These are phyloP conservation scores for Candida buenavistaensis DNA, from an alignment of 1,139 yeast genomes.

Conservation along the genomic window DNA sequence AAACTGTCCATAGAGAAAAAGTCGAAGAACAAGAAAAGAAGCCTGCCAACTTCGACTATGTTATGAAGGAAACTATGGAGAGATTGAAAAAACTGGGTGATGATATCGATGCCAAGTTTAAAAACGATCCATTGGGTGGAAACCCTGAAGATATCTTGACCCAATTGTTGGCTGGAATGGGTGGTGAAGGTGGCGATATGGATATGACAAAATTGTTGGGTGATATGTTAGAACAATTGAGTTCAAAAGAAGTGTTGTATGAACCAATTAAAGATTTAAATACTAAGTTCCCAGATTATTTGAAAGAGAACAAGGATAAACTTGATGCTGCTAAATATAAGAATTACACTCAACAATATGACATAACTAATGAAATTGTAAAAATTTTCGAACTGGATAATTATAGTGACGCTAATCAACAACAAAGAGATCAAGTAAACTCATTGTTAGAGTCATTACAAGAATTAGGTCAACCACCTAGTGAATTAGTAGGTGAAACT, in stretches of 20 bases:
- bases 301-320: slow-evolving; percentile 47
- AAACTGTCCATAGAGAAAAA: slow-evolving; percentile 35
- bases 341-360: slow-evolving; percentile 56
- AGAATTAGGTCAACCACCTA: slow-evolving; percentile 87
- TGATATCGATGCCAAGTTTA: slow-evolving; percentile 61
- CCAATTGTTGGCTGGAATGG: slow-evolving; percentile 52
- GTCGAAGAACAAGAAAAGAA: slow-evolving; percentile 33
- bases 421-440: slow-evolving; percentile 55
- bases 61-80: slow-evolving; percentile 79
- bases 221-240: slow-evolving; percentile 80
- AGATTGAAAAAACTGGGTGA: slow-evolving; percentile 71
- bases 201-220: slow-evolving; percentile 65
- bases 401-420: slow-evolving; percentile 52
- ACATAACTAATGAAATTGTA: slow-evolving; percentile 52
- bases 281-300: slow-evolving; percentile 64
- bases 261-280: slow-evolving; percentile 86
- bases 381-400: slow-evolving; percentile 55
- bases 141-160: slow-evolving; percentile 62
- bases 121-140: slow-evolving; percentile 45
- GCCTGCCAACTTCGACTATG: slow-evolving; percentile 62
- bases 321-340: slow-evolving; percentile 49
- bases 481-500: slow-evolving; percentile 70
- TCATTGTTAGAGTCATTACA: slow-evolving; percentile 66
- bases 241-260: slow-evolving; percentile 82
- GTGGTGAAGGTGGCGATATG: slow-evolving; percentile 48